Evolutionary conservation across 495 filamentous ascomycete genomes (phyloP).

Genomic region (Jackrogersella minutella): DNA sequence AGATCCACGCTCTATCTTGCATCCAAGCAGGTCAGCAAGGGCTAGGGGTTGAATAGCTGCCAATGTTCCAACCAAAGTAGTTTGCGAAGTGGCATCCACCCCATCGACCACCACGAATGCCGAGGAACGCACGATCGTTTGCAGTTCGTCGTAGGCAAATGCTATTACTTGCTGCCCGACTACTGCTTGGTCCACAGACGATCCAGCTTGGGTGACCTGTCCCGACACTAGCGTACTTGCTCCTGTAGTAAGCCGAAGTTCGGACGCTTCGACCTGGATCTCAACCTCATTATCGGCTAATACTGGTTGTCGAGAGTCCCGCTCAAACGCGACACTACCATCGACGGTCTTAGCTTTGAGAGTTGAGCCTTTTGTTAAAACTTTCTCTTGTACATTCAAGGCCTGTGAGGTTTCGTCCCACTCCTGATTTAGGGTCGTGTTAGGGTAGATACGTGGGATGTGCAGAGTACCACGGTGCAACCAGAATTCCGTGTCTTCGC

Average conservation of each 20-base stretch:
- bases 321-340: no score
- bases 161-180: not conserved
- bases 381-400: no score
- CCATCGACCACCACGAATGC: not conserved
- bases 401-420: no score
- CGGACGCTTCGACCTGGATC: constrained; percentile 29
- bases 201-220: not conserved
- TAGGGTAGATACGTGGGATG: not conserved
- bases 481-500: not conserved
- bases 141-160: not conserved
- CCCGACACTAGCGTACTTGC: not conserved
- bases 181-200: not conserved
- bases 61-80: not conserved
- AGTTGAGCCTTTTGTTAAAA: no score
- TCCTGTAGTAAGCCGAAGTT: no score
- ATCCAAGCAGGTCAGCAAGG: not conserved
- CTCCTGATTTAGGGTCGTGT: not conserved
- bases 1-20: not conserved
- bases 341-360: no score
- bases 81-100: not conserved
- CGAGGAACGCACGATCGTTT: not conserved
- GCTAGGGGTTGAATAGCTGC: not conserved
- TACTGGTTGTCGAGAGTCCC: no score
- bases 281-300: constrained; percentile 36
- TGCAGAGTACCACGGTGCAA: not conserved